A percentile compares a stretch with the other conserved stretches of the same genome.
These are phyloP conservation scores for Coemansia sp. DNA, from an alignment of 192 early-diverging fungal genomes.

Conservation along the genomic window DNA sequence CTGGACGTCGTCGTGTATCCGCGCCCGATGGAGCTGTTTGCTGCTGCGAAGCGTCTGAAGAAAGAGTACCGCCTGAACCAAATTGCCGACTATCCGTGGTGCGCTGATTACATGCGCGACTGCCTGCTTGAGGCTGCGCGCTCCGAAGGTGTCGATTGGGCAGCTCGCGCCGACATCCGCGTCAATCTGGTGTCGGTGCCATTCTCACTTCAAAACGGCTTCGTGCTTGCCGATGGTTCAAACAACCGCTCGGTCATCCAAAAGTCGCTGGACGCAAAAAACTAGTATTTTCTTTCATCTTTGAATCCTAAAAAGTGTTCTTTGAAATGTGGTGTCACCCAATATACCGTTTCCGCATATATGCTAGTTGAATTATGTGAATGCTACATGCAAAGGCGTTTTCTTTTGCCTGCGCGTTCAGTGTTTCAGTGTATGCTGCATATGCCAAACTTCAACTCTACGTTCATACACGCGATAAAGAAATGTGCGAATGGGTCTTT, in stretches of 20 bases:
- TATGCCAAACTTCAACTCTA: background rate
- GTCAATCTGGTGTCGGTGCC: slow-evolving; percentile 46
- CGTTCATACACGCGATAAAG: background rate
- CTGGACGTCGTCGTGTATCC: slow-evolving; percentile 35
- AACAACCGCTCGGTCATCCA: slow-evolving; percentile 22
- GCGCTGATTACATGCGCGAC: slow-evolving; percentile 34
- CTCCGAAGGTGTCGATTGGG: slow-evolving; percentile 14
- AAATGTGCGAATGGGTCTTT: background rate
- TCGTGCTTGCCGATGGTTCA: slow-evolving; percentile 32
- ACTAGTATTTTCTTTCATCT: background rate
- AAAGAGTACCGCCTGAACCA: slow-evolving; percentile 34
- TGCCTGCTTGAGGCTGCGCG: slow-evolving; percentile 23
- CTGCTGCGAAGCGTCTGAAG: slow-evolving; percentile 24
- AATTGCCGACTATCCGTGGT: slow-evolving; percentile 42
- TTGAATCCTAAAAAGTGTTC: slow-evolving; percentile 1
- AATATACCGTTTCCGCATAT: background rate
- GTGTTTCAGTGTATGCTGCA: background rate
- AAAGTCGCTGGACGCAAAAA: background rate
- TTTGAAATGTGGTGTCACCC: background rate
- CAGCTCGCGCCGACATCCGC: slow-evolving; percentile 19
- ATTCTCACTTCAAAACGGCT: slow-evolving; percentile 21
- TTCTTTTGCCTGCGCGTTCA: background rate
- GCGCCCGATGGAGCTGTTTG: slow-evolving; percentile 37
- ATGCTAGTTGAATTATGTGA: background rate
- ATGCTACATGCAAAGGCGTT: background rate